A percentile compares a stretch with the other conserved stretches of the same genome.
Evolutionary conservation across 2,329 filamentous ascomycete species (phyloP).

Genomic region (Colletotrichum chrysophilum): DNA sequence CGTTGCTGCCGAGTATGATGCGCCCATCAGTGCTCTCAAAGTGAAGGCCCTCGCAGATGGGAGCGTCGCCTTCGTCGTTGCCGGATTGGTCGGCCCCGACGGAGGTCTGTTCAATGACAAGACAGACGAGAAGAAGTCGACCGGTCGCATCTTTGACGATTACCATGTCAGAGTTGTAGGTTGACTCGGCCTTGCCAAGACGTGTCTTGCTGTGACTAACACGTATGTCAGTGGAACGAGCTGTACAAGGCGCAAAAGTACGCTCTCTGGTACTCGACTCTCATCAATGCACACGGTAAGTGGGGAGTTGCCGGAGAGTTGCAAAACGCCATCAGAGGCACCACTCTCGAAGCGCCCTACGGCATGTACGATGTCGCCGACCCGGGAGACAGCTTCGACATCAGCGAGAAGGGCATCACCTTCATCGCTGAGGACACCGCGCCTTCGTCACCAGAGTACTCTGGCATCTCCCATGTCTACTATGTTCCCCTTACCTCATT

Average conservation of each 20-base stretch:
- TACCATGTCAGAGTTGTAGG: conserved; percentile 38
- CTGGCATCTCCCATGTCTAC: conserved; percentile 29
- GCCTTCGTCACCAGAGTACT: neutral
- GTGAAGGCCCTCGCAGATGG: conserved; percentile 37
- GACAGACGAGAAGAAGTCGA: conserved; percentile 26
- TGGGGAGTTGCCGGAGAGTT: conserved; percentile 36
- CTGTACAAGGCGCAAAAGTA: conserved; percentile 34
- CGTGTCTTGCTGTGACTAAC: neutral
- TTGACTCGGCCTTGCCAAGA: neutral
- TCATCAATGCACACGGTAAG: conserved; percentile 29
- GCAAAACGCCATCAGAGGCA: conserved; percentile 35
- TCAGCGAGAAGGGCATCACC: conserved; percentile 37
- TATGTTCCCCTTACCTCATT: conserved; percentile 39
- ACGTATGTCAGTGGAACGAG: conserved; percentile 32
- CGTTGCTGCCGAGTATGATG: conserved; percentile 35
- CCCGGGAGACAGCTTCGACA: conserved; percentile 32
- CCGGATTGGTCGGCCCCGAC: conserved; percentile 35
- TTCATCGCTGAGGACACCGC: conserved; percentile 32
- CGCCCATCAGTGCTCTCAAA: conserved; percentile 36
- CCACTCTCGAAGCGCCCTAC: conserved; percentile 35
- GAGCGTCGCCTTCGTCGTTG: conserved; percentile 38
- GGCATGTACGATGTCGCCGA: conserved; percentile 30
- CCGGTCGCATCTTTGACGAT: conserved; percentile 38
- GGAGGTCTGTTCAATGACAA: conserved; percentile 37
- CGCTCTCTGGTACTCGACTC: conserved; percentile 42